A percentile compares a stretch with the other conserved stretches of the same genome.
These are phyloP conservation scores for Candida pseudoviswanathii DNA, from an alignment of 1,139 yeast species.

Conservation along the genomic window DNA sequence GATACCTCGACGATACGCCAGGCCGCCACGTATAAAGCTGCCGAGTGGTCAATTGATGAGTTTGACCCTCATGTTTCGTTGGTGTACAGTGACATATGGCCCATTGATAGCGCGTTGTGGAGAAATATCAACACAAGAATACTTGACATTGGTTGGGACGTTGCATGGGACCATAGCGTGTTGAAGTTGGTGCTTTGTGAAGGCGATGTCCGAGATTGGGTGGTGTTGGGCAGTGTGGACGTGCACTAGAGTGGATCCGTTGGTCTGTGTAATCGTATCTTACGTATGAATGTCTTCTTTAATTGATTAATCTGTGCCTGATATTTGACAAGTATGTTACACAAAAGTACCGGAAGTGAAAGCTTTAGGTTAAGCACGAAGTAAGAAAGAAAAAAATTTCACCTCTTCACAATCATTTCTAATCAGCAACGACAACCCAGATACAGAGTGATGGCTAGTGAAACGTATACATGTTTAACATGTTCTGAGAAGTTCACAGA, in stretches of 20 bases:
- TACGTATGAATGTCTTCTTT: neutral
- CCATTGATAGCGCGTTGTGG: constrained; percentile 70
- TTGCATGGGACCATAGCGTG: constrained; percentile 68
- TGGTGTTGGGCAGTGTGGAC: constrained; percentile 62
- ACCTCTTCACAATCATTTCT: neutral
- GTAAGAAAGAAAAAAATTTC: neutral
- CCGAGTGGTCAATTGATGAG: constrained; percentile 58
- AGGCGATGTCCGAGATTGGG: constrained; percentile 77
- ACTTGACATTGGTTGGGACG: constrained; percentile 55
- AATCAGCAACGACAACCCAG: neutral
- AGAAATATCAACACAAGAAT: constrained; percentile 70
- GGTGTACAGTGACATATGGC: constrained; percentile 67
- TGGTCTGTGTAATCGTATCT: neutral
- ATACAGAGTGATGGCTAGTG: constrained; percentile 4
- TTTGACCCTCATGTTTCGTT: constrained; percentile 77
- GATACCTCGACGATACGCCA: constrained; percentile 29
- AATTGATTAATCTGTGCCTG: neutral
- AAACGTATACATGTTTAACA: constrained; percentile 28
- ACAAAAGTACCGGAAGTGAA: neutral
- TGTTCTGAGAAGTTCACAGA: constrained; percentile 26
- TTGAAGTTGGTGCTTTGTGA: constrained; percentile 72
- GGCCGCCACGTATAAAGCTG: constrained; percentile 41
- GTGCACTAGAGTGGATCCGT: constrained; percentile 23
- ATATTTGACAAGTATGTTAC: neutral
- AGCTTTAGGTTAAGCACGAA: neutral